Evolutionary conservation across 1,284 basidiomycete species (phyloP), one percentile per base, ranked within the genome.

Genomic region (Naganishia sp.): DNA sequence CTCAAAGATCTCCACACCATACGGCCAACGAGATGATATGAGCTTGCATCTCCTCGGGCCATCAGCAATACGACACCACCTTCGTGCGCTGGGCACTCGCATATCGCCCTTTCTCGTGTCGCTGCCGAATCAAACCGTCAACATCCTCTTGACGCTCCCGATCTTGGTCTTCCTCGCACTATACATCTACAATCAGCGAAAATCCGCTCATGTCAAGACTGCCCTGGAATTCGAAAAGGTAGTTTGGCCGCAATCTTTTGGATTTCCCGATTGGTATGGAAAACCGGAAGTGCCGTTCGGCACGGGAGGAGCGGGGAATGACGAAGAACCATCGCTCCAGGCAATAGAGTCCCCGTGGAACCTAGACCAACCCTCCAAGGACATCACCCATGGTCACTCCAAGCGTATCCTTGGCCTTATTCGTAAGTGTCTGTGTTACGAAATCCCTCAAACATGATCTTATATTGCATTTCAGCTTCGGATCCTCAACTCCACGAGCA

Each of bases 251-350:
- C 47, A 42, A 17, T 25, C 51, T 41, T 61, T 61, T 43, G 58
- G 58, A n/a, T 61, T 61, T 51, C 58, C 58, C 15, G 18, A 42
- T 18, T 61, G 32, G 32, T 61, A 61, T 43, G 47, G 58, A 15
- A 41, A 51, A 18, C 58, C 58, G 28, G 15, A n/a, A 61, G 31
- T 32, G 23, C n/a, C 5, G 41, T 23, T 4, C 35, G 41, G 21
- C 21, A 28, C 35, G 39, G 46, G 47, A 39, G 9, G 15, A 28
- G 35, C 49, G n/a, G 58, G 32, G 21, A 23, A 2, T 23, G 5
- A 21, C 11, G 21, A 21, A 13, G 35, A 2, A 39, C 13, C 35
- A 39, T 39, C 35, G 35, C 35, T 39, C 13, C 35, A 39, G 35
- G 35, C 35, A 9, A 39, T 39, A 39, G 35, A 39, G 13, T 10